phyloP scores from a whole-genome alignment of 345 rosid genomes.

The Arabidopsis thaliana region DNA sequence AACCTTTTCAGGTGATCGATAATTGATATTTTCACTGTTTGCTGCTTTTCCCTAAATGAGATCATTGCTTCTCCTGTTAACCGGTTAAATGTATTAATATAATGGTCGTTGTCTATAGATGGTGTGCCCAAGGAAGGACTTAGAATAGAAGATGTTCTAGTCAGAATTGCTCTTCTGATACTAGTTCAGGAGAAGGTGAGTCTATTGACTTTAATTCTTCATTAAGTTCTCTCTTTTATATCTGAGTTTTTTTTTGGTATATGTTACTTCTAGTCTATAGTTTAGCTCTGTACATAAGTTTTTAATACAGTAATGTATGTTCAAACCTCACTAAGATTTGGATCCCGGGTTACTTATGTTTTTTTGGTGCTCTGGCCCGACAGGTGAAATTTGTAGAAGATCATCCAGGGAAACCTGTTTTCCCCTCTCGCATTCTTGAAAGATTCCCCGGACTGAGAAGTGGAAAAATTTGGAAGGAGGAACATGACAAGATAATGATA shows the following conservation, averaged over 20 bases:
- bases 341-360: not conserved
- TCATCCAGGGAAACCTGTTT: slow-evolving; percentile 63
- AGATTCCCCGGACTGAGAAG: slow-evolving; percentile 82
- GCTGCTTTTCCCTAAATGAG: slow-evolving; percentile 7
- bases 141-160: slow-evolving; percentile 83
- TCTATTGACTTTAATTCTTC: slow-evolving; percentile 16
- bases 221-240: slow-evolving; percentile 4
- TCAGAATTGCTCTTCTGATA: slow-evolving; percentile 75
- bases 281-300: not conserved
- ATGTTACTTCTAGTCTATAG: slow-evolving; percentile 15
- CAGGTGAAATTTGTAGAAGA: slow-evolving; percentile 67
- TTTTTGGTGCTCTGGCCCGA: slow-evolving; percentile 32
- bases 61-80: slow-evolving; percentile 25
- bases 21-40: slow-evolving; percentile 17
- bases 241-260: not conserved
- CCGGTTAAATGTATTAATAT: slow-evolving; percentile 11
- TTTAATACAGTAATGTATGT: slow-evolving; percentile 14
- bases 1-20: slow-evolving; percentile 72
- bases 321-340: not conserved
- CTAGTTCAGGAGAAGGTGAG: slow-evolving; percentile 80
- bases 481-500: slow-evolving; percentile 76
- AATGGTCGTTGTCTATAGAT: slow-evolving; percentile 58
- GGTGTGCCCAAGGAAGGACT: slow-evolving; percentile 99
- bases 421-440: slow-evolving; percentile 62
- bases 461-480: slow-evolving; percentile 94